Evolutionary conservation across 2,329 filamentous ascomycete genomes (phyloP), one percentile per base, ranked within the genome.

Genomic region (Fonsecaea erecta): DNA sequence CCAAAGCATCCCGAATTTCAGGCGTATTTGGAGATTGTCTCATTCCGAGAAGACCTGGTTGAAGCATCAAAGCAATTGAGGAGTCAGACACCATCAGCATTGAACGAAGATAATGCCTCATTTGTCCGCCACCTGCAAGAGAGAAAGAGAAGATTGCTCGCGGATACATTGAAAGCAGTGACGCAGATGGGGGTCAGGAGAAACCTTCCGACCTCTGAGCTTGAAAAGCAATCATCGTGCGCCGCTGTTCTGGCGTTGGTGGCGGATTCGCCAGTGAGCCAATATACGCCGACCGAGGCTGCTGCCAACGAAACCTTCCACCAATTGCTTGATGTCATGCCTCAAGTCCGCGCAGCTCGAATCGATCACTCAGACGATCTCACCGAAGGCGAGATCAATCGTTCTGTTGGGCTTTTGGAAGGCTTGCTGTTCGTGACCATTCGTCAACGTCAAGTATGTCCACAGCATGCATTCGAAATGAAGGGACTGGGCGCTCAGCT

Each of bases 181-280:
- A 88, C 92, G 37, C 86, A 89, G 63, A 98, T 99, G 94, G 95
- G 95, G 3, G 86, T 99, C 72, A 90, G 89, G 72, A 88, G 89
- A 59, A 97, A 97, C 74, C 82, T 96, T 16, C 88, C 90, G 69
- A 88, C 87, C 14, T 87, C 91, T 73, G 83, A 89, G 51, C 82
- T 98, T 18, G 84, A 85, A 43, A 86, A 87, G 60, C 95, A 99
- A 76, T 83, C 85, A 30, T 90, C 91, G 0, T 81, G 91, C 7
- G 84, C 90, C 5, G 78, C 84, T 4, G 83, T 97, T 1, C 83
- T 99, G 30, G 85, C 91, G 1, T 82, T 81, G 5, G 84, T 83
- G 2, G 85, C 7, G 58, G 73, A 16, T 70, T 75, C n/a, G 43
- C 68, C 71, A 34, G 65, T 71, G 62, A 52, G 61, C 66, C 24